Conservation (phyloP, 1,284 basidiomycete genomes). For the Cutaneotrichosporon arboriforme region DNA sequence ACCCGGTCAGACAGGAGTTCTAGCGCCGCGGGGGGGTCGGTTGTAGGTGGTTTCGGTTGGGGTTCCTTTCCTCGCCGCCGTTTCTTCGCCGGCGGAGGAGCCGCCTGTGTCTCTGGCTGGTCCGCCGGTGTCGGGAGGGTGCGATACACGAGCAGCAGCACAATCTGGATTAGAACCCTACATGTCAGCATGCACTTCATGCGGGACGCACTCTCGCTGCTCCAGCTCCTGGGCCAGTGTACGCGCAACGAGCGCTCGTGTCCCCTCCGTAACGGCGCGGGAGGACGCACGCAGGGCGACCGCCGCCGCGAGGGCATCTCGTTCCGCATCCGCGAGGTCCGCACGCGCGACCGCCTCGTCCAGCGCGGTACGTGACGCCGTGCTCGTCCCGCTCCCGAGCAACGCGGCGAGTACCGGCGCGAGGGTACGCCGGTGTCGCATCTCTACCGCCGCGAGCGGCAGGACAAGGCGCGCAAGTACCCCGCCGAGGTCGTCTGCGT, state of each 20-base stretch:
- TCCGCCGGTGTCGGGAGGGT: too few relatives aligned
- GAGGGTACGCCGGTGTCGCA: conserved; percentile 27
- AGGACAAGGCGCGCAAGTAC: background rate
- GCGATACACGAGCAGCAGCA: conserved; percentile 28
- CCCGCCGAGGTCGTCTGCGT: background rate
- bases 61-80: conserved; percentile 10
- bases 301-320: conserved; percentile 17
- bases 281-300: conserved; percentile 22
- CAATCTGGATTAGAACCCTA: conserved; percentile 37
- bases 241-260: conserved; percentile 15
- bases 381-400: background rate
- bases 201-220: conserved; percentile 35
- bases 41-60: conserved; percentile 2
- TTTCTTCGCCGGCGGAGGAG: conserved; percentile 8
- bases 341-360: background rate
- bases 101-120: too few relatives aligned
- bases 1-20: conserved; percentile 38
- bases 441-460: conserved; percentile 18
- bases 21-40: conserved; percentile 26
- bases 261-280: conserved; percentile 25
- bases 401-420: conserved; percentile 13
- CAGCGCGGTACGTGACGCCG: background rate
- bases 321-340: conserved; percentile 12
- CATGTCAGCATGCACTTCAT: background rate
- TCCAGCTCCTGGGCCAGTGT: conserved; percentile 32